A percentile compares a stretch with the other conserved stretches of the same genome.
Conservation (phyloP, 352 stramenopile genomes). For the Phytophthora capsici region DNA sequence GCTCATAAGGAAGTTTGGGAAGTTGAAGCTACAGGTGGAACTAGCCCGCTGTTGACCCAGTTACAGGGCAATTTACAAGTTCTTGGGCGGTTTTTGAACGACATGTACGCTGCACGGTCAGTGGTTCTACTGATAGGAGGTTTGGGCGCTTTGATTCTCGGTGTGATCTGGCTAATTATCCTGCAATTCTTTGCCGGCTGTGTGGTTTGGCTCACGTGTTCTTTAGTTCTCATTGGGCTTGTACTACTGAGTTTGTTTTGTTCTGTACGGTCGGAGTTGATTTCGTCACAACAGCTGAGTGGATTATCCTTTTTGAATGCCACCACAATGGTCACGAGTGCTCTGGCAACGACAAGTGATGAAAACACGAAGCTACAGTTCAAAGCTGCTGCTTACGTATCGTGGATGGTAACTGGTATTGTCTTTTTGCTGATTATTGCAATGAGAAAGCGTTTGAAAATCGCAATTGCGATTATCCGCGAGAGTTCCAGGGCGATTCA, state of each 20-base stretch:
- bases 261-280: conserved; percentile 70
- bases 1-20: conserved; percentile 72
- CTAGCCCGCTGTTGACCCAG: conserved; percentile 74
- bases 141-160: conserved; percentile 56
- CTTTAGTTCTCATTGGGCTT: conserved; percentile 65
- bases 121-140: conserved; percentile 68
- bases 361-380: conserved; percentile 60
- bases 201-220: conserved; percentile 85
- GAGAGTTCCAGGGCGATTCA: conserved; percentile 73
- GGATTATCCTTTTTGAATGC: conserved; percentile 57
- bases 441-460: conserved; percentile 72
- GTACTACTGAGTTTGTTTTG: conserved; percentile 80
- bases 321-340: conserved; percentile 35
- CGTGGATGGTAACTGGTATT: conserved; percentile 56
- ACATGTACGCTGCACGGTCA: conserved; percentile 68
- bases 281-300: conserved; percentile 42
- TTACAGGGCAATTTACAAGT: conserved; percentile 68
- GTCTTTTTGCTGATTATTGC: conserved; percentile 68
- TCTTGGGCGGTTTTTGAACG: conserved; percentile 72
- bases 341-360: conserved; percentile 35
- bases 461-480: conserved; percentile 74
- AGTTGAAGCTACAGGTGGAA: conserved; percentile 49
- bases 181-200: conserved; percentile 80
- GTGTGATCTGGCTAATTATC: conserved; percentile 75
- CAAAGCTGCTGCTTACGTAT: conserved; percentile 66